phyloP scores from a whole-genome alignment of 164 flowering plant genomes.

The Euptelea pleiosperma region DNA sequence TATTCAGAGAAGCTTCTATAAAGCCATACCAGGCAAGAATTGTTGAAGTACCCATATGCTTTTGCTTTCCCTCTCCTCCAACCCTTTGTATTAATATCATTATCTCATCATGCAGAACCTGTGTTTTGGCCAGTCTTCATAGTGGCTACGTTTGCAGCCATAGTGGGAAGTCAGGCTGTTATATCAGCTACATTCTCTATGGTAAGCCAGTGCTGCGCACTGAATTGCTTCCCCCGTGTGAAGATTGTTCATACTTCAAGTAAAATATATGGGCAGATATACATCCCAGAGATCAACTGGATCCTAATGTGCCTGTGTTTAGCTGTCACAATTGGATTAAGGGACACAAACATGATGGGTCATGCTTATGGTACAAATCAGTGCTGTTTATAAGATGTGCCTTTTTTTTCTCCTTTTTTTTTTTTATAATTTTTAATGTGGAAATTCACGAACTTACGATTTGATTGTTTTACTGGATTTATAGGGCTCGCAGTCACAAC shows the following conservation, averaged over 20 bases:
- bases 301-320: slow-evolving; percentile 62
- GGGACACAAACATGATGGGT: slow-evolving; percentile 63
- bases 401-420: not conserved
- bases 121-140: slow-evolving; percentile 73
- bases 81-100: slow-evolving; percentile 4
- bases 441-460: not conserved
- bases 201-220: slow-evolving; percentile 61
- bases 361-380: slow-evolving; percentile 57
- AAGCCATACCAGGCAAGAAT: slow-evolving; percentile 63
- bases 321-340: slow-evolving; percentile 59
- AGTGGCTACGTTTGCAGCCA: slow-evolving; percentile 62
- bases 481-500: slow-evolving; percentile 61
- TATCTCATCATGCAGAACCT: slow-evolving; percentile 38
- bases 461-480: slow-evolving; percentile 17
- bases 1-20: slow-evolving; percentile 59
- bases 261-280: slow-evolving; percentile 61
- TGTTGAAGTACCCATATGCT: not conserved
- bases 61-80: not conserved
- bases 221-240: slow-evolving; percentile 68
- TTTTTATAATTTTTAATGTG: not conserved
- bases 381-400: not conserved
- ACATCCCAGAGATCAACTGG: slow-evolving; percentile 76
- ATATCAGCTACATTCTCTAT: slow-evolving; percentile 77
- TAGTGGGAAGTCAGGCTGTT: slow-evolving; percentile 74
- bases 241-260: slow-evolving; percentile 66